Evolutionary conservation across 1,284 basidiomycete species (phyloP).

Genomic region (Entoloma clypeatum): DNA sequence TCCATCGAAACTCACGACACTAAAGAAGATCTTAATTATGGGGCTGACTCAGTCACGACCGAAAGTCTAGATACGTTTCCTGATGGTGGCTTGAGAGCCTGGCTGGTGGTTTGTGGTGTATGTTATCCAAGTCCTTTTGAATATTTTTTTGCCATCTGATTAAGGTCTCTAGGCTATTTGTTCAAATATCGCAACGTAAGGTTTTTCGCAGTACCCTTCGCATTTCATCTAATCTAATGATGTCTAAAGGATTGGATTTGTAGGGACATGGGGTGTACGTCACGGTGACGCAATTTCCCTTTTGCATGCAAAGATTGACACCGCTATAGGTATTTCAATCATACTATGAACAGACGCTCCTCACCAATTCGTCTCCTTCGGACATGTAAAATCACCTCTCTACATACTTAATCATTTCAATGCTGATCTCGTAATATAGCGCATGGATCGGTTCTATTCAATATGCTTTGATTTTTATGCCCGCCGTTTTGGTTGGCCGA

Average conservation of each 20-base stretch:
- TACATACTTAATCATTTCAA: too few species aligned
- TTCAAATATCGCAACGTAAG: slow-evolving; percentile 32
- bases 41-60: too few species aligned
- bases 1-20: too few species aligned
- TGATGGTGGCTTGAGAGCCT: slow-evolving; percentile 34
- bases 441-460: slow-evolving; percentile 58
- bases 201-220: slow-evolving; percentile 11
- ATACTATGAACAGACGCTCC: slow-evolving; percentile 41
- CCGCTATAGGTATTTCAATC: slow-evolving; percentile 36
- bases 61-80: too few species aligned
- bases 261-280: slow-evolving; percentile 24
- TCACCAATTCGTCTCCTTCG: too few species aligned
- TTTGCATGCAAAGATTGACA: neutral
- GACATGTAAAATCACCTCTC: too few species aligned
- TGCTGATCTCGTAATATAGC: too few species aligned
- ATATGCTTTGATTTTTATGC: slow-evolving; percentile 31
- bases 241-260: slow-evolving; percentile 11
- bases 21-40: too few species aligned
- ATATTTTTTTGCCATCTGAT: neutral
- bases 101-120: slow-evolving; percentile 26
- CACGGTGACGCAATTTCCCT: slow-evolving; percentile 1
- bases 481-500: slow-evolving; percentile 38
- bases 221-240: slow-evolving; percentile 9
- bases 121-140: slow-evolving; percentile 2
- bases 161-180: slow-evolving; percentile 23